Evolutionary conservation across 345 rosid species (phyloP), one percentile per base, ranked within the genome.

Genomic region (Aquilaria malaccensis): DNA sequence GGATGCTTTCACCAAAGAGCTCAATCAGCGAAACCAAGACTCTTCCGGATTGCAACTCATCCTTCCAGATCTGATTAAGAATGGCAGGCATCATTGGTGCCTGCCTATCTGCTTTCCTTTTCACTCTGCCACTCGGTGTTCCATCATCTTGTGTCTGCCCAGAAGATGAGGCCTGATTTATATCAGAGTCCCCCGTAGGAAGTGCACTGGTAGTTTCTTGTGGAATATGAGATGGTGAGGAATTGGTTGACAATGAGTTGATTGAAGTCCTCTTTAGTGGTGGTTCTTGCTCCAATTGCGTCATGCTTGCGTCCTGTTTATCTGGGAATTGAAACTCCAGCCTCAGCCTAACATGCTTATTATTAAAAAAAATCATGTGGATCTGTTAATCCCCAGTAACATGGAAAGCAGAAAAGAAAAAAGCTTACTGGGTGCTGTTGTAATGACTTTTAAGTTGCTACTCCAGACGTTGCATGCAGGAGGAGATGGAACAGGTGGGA

Each of bases 1-100:
- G 78, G 61, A 84, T 77, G 51, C 80, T 70, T 60, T 94, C 95
- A 48, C 97, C 95, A 67, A 83, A 88, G 66, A 79, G 70, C 64
- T 90, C 92, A 56, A 78, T 83, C 49, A 86, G 67, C 46, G 85
- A 76, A 54, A 75, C 85, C 50, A 94, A 68, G 11, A 84, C 78
- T 50, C 73, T 74, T 63, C 93, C 97, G 1, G 89, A 82, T 45
- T 79, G 73, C 69, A 88, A 77, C 52, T 88, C 96, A 53, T 90
- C 93, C 65, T 90, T 88, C 97, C 96, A 88, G 7, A 90, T 60
- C 69, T 84, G 95, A 41, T 59, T 56, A 41, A 79, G 79, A 59
- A 83, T 80, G 32, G 89, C 87, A 9, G 82, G 70, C 72, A 29
- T 74, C 64, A 78, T 82, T 32, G 72, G 50, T 50, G 70, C 66